Evolutionary conservation across 2,329 filamentous ascomycete species (phyloP).

Genomic region (Exophiala phaeomuriformis): DNA sequence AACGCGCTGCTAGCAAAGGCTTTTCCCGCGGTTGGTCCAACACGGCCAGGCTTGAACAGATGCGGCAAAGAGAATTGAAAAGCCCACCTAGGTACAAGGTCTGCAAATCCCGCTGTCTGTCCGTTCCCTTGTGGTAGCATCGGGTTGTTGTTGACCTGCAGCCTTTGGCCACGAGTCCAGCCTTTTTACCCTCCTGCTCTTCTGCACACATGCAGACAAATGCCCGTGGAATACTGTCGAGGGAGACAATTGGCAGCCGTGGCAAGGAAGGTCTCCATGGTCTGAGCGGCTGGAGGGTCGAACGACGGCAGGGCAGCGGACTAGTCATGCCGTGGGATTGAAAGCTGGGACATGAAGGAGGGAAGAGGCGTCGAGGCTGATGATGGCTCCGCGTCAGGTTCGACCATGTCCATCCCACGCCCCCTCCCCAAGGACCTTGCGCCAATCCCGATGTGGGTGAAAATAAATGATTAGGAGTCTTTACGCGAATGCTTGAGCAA

Average conservation of each 20-base stretch:
- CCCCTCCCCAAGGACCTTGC: neutral
- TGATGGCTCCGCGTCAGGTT: neutral
- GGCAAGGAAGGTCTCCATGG: no score
- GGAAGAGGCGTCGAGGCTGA: neutral
- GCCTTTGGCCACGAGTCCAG: neutral
- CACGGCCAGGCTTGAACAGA: neutral
- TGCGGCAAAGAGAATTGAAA: neutral
- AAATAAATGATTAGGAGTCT: neutral
- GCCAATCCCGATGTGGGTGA: neutral
- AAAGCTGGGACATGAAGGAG: neutral
- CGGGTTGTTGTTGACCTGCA: neutral
- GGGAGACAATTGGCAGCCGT: no score
- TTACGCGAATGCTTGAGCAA: conserved; percentile 17
- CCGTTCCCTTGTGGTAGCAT: neutral
- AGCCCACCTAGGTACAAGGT: neutral
- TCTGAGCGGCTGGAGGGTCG: no score
- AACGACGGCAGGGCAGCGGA: no score
- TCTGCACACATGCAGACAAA: neutral
- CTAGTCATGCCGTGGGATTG: neutral
- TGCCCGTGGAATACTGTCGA: neutral
- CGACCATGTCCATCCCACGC: neutral
- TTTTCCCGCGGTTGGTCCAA: neutral
- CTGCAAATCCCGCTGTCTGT: neutral
- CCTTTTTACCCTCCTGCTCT: neutral
- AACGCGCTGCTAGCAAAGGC: neutral